A percentile compares a stretch with the other conserved stretches of the same genome.
Evolutionary conservation across 306 rosid genomes (phyloP).

Genomic region (Pyrus communis): DNA sequence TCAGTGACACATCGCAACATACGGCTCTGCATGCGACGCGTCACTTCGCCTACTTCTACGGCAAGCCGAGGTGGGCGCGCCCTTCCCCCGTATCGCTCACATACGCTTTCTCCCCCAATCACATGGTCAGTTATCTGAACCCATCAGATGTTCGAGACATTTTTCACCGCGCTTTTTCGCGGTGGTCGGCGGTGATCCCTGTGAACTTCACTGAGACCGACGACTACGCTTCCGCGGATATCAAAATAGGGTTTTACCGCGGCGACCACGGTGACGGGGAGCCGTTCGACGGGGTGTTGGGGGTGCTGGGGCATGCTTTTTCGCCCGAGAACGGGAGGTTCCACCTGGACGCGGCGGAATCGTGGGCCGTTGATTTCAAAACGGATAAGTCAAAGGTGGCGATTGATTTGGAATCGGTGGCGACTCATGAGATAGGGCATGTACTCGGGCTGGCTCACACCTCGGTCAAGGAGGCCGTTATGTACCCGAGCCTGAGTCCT

Average conservation of each 20-base stretch:
- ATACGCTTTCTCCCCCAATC: constrained; percentile 53
- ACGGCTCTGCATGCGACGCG: constrained; percentile 22
- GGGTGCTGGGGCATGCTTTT: constrained; percentile 83
- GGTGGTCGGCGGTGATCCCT: constrained; percentile 89
- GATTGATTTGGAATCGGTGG: constrained; percentile 90
- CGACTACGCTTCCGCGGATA: constrained; percentile 47
- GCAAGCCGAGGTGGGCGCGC: constrained; percentile 70
- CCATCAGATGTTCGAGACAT: constrained; percentile 34
- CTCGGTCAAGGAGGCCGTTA: constrained; percentile 65
- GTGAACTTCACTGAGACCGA: constrained; percentile 49
- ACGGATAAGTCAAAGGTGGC: constrained; percentile 61
- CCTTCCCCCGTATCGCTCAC: constrained; percentile 44
- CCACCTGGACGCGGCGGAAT: constrained; percentile 78
- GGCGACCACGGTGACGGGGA: constrained; percentile 95
- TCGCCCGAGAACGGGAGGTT: constrained; percentile 84
- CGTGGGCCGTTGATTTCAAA: constrained; percentile 73
- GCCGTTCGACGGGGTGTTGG: constrained; percentile 83
- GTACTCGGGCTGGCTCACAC: constrained; percentile 81
- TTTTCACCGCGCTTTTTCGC: constrained; percentile 47
- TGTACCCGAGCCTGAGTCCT: constrained; percentile 85
- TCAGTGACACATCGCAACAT: constrained; percentile 31
- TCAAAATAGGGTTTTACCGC: constrained; percentile 62
- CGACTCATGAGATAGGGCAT: constrained; percentile 95
- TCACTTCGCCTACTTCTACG: constrained; percentile 66
- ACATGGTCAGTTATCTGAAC: constrained; percentile 42